These are phyloP conservation scores for Microthlaspi erraticum DNA, from an alignment of 345 rosid genomes.

Conservation along the genomic window DNA sequence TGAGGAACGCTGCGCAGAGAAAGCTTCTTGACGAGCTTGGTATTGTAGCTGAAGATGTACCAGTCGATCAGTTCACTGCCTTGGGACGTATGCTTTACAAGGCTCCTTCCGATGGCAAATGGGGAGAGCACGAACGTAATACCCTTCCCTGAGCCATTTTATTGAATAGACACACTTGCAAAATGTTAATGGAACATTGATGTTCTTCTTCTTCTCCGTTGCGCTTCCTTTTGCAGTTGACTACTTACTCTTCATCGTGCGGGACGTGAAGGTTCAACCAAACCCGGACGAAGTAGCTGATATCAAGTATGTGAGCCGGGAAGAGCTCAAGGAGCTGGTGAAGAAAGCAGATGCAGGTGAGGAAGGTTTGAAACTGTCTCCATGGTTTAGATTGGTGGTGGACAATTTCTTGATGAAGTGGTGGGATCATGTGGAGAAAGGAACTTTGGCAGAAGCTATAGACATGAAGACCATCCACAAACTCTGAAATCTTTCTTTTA, in stretches of 20 bases:
- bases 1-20: slow-evolving; percentile 98
- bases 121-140: slow-evolving; percentile 99
- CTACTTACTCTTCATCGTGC: slow-evolving; percentile 85
- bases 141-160: background rate
- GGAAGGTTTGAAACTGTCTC: slow-evolving; percentile 84
- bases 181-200: background rate
- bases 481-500: slow-evolving; percentile 40
- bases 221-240: slow-evolving; percentile 67
- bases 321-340: slow-evolving; percentile 79
- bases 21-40: slow-evolving; percentile 98
- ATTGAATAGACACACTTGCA: background rate
- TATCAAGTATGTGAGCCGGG: slow-evolving; percentile 75
- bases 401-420: slow-evolving; percentile 95
- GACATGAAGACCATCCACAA: slow-evolving; percentile 92
- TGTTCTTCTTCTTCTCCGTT: background rate
- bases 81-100: slow-evolving; percentile 92
- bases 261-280: slow-evolving; percentile 74
- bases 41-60: slow-evolving; percentile 86
- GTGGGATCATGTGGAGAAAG: slow-evolving; percentile 94
- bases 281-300: slow-evolving; percentile 96
- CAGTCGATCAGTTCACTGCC: slow-evolving; percentile 78
- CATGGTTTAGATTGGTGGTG: slow-evolving; percentile 95
- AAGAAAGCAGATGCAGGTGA: slow-evolving; percentile 95
- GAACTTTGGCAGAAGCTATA: slow-evolving; percentile 66
- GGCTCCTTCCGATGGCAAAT: slow-evolving; percentile 99